Conservation (phyloP, 805 yeast species). For the Debaryomyces hansenii region DNA sequence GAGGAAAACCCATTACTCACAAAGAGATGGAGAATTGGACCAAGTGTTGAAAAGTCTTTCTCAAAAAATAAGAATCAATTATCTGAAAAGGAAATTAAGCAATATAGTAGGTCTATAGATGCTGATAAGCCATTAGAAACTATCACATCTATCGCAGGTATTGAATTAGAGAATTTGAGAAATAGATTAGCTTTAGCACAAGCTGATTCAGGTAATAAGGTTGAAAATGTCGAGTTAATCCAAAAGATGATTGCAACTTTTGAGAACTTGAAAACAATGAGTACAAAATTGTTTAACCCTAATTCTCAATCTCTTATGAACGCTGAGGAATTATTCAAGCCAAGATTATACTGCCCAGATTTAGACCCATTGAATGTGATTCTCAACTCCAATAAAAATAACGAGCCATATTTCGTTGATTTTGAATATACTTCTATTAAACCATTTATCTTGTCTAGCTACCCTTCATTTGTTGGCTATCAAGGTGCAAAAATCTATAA, state of each 20-base stretch:
- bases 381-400: slow-evolving; percentile 33
- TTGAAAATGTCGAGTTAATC: slow-evolving; percentile 43
- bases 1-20: slow-evolving; percentile 55
- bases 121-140: slow-evolving; percentile 58
- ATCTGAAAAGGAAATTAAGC: slow-evolving; percentile 47
- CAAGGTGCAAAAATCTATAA: slow-evolving; percentile 86
- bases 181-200: slow-evolving; percentile 54
- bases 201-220: slow-evolving; percentile 49
- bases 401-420: slow-evolving; percentile 61
- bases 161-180: slow-evolving; percentile 64
- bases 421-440: slow-evolving; percentile 79
- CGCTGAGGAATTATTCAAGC: slow-evolving; percentile 59
- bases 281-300: slow-evolving; percentile 60
- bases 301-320: slow-evolving; percentile 59
- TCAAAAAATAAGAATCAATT: slow-evolving; percentile 66
- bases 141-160: slow-evolving; percentile 59
- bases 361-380: slow-evolving; percentile 88
- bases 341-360: slow-evolving; percentile 79
- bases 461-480: slow-evolving; percentile 84
- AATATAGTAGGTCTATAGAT: slow-evolving; percentile 78
- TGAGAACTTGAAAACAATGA: slow-evolving; percentile 55
- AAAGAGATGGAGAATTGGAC: slow-evolving; percentile 87
- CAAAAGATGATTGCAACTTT: slow-evolving; percentile 59
- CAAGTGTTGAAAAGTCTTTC: slow-evolving; percentile 76
- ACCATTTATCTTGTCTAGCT: slow-evolving; percentile 75